phyloP scores from a whole-genome alignment of 768 basidiomycete species.

The Peribolospora baueri region DNA sequence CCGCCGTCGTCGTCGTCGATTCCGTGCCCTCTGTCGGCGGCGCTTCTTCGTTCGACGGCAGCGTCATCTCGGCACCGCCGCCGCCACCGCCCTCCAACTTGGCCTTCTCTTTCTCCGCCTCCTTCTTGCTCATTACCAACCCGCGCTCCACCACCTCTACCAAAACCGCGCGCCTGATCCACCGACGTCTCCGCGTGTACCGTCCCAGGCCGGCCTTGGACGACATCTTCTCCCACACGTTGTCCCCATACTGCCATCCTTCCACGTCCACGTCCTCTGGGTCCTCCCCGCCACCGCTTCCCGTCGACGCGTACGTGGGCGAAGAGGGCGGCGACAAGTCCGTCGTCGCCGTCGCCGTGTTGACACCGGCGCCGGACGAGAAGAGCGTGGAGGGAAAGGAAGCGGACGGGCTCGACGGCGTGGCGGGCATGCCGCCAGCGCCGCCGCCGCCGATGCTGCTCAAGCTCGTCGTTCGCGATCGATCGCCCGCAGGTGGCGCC shows the following conservation, averaged over 20 bases:
- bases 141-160: conserved; percentile 10
- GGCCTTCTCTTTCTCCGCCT: background rate
- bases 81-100: background rate
- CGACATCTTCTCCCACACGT: conserved; percentile 24
- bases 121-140: background rate
- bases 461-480: background rate
- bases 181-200: conserved; percentile 13
- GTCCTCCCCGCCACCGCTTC: conserved; percentile 1
- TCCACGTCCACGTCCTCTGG: conserved; percentile 18
- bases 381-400: conserved; percentile 1
- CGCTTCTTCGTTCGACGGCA: no score
- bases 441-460: background rate
- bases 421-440: background rate
- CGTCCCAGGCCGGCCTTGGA: conserved; percentile 22
- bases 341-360: background rate
- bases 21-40: no score
- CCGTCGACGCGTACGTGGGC: background rate
- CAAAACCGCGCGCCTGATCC: conserved; percentile 13
- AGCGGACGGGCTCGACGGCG: conserved; percentile 5
- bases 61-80: background rate
- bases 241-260: conserved; percentile 26
- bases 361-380: background rate
- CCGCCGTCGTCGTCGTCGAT: no score
- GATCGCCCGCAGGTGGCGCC: no score
- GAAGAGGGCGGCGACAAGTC: background rate